A percentile compares a stretch with the other conserved stretches of the same genome.
Conservation (phyloP, 805 yeast species). For the Kluyveromyces aestuarii region DNA sequence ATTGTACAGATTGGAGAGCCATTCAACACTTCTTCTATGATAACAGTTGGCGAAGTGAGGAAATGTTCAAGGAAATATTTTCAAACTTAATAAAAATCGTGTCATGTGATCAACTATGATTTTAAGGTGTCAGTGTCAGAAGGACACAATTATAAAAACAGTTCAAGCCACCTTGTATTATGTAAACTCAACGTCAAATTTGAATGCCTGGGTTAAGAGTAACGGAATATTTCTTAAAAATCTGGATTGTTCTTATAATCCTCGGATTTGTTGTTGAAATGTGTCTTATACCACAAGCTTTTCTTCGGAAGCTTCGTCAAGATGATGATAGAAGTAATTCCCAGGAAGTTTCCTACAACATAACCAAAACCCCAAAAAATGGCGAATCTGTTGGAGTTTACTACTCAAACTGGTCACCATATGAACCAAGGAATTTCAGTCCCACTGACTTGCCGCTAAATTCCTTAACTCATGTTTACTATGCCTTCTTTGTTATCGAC, state of each 20-base stretch:
- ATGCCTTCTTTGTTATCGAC: conserved; percentile 64
- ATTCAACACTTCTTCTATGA: too few species aligned
- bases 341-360: neutral
- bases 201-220: neutral
- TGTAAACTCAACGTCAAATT: too few species aligned
- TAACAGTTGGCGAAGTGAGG: too few species aligned
- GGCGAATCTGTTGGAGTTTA: conserved; percentile 31
- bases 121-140: neutral
- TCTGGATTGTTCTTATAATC: neutral
- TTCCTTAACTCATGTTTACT: conserved; percentile 57
- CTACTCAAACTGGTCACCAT: conserved; percentile 60
- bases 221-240: neutral
- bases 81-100: neutral
- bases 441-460: conserved; percentile 55
- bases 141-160: neutral
- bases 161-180: neutral
- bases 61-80: neutral
- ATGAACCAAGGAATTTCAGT: conserved; percentile 45
- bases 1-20: neutral
- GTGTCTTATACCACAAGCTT: neutral
- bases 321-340: neutral
- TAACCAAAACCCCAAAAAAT: neutral
- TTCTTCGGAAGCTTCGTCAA: neutral
- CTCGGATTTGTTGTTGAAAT: conserved; percentile 3
- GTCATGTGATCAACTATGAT: neutral